These are phyloP conservation scores for Alternaria brassicicola DNA, from an alignment of 2,329 filamentous ascomycete genomes.

Conservation along the genomic window DNA sequence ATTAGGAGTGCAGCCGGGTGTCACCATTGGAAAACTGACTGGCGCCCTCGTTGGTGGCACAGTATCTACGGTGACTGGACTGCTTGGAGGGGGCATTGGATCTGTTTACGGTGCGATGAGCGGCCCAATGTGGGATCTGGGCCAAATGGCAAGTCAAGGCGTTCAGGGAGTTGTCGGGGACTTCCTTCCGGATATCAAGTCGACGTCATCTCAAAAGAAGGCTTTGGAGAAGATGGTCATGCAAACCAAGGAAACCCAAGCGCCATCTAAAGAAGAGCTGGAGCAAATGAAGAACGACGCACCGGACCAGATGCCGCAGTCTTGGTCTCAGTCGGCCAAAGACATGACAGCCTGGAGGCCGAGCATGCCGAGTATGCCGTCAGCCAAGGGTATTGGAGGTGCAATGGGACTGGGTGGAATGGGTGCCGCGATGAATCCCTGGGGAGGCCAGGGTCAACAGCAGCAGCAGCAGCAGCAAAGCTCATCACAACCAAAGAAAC, in stretches of 20 bases:
- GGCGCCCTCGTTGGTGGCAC: conserved; percentile 45
- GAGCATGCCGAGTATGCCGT: conserved; percentile 36
- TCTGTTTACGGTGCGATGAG: conserved; percentile 46
- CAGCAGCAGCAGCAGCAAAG: conserved; percentile 11
- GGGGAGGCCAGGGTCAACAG: conserved; percentile 14
- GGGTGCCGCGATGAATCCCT: conserved; percentile 12
- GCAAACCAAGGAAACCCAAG: conserved; percentile 44
- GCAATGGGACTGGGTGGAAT: conserved; percentile 28
- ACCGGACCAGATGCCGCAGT: conserved; percentile 41
- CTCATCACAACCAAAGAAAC: conserved; percentile 6
- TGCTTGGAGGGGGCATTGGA: conserved; percentile 45
- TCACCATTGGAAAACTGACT: conserved; percentile 44
- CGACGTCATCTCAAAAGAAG: conserved; percentile 43
- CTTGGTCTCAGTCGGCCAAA: conserved; percentile 41
- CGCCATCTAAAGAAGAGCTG: conserved; percentile 41
- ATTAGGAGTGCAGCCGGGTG: conserved; percentile 45
- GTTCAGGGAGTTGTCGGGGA: conserved; percentile 43
- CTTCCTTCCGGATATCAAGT: conserved; percentile 44
- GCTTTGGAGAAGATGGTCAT: conserved; percentile 48
- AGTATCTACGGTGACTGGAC: conserved; percentile 41
- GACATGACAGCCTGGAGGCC: conserved; percentile 45
- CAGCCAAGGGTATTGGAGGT: conserved; percentile 28
- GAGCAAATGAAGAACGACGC: conserved; percentile 45
- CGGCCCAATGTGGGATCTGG: conserved; percentile 46
- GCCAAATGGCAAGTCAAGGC: conserved; percentile 46